Percentiles rank a stretch among this genome's conserved stretches.
These are phyloP conservation scores for Exophiala calicioides DNA, from an alignment of 2,329 filamentous ascomycete species.

Conservation along the genomic window DNA sequence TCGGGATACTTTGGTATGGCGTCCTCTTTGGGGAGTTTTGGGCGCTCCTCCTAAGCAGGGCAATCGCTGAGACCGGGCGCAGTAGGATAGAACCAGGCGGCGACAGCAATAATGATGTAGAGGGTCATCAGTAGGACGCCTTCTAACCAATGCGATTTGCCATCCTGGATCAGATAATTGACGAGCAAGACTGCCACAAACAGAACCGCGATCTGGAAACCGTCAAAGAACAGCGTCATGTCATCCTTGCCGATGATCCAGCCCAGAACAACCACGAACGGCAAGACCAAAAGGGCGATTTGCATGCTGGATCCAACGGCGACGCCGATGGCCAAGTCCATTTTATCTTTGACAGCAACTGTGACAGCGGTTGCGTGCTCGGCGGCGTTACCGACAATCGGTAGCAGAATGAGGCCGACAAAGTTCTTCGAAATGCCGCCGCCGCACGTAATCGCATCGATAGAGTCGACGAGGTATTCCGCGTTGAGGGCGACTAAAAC, in stretches of 20 bases:
- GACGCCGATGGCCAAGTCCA: conserved; percentile 67
- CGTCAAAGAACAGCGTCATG: conserved; percentile 81
- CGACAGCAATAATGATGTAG: conserved; percentile 64
- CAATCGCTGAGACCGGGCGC: conserved; percentile 27
- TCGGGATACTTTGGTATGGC: no score
- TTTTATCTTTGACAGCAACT: conserved; percentile 65
- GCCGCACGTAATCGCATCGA: conserved; percentile 54
- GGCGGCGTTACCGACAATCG: conserved; percentile 66
- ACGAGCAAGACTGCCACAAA: conserved; percentile 59
- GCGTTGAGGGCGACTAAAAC: conserved; percentile 77
- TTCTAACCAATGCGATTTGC: conserved; percentile 62
- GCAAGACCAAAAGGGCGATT: conserved; percentile 64
- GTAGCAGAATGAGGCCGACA: conserved; percentile 64
- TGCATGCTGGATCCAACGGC: conserved; percentile 67
- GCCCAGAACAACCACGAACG: conserved; percentile 61
- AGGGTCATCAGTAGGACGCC: conserved; percentile 61
- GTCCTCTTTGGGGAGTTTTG: no score
- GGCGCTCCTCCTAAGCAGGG: no score
- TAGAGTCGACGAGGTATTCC: conserved; percentile 63
- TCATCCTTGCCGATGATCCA: conserved; percentile 61
- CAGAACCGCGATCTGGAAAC: conserved; percentile 74
- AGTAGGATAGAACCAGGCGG: conserved; percentile 32
- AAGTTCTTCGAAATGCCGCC: conserved; percentile 59
- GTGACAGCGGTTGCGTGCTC: conserved; percentile 66
- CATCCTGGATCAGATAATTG: conserved; percentile 64